Conservation (phyloP, 83 land plant species). For the Thuja plicata region DNA sequence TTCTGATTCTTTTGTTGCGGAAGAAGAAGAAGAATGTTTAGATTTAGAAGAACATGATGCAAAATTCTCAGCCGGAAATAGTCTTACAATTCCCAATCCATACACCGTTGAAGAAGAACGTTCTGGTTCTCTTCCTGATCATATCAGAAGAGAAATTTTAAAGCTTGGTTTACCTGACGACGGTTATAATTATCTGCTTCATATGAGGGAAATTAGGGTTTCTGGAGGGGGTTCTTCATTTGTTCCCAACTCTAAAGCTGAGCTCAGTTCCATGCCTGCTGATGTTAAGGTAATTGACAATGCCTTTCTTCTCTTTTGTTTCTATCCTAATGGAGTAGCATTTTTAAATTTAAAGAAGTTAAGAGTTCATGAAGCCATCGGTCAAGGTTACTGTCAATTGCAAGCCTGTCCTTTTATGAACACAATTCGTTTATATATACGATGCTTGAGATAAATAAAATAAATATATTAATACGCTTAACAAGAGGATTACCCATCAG, state of each 20-base stretch:
- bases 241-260: constrained; percentile 52
- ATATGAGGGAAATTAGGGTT: constrained; percentile 70
- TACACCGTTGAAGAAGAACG: neutral
- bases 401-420: neutral
- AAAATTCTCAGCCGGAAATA: neutral
- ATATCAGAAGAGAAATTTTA: constrained; percentile 79
- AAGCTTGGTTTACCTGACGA: constrained; percentile 96
- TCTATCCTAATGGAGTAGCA: too few species aligned
- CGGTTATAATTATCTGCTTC: constrained; percentile 88
- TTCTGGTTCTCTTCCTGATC: constrained; percentile 47
- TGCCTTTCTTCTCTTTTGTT: neutral
- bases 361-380: neutral
- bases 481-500: neutral
- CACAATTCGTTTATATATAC: too few species aligned
- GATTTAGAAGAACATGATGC: neutral
- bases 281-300: constrained; percentile 74
- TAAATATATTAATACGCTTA: too few species aligned
- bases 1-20: constrained; percentile 64
- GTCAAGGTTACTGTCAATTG: constrained; percentile 9
- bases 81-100: neutral
- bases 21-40: constrained; percentile 44
- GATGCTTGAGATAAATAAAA: neutral
- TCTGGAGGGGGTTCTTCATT: constrained; percentile 70
- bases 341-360: too few species aligned
- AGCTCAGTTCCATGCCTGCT: constrained; percentile 46